Evolutionary conservation across 2,329 filamentous ascomycete species (phyloP), one percentile per base, ranked within the genome.

Genomic region (Ophiognomonia clavigignenti-juglandacearum): DNA sequence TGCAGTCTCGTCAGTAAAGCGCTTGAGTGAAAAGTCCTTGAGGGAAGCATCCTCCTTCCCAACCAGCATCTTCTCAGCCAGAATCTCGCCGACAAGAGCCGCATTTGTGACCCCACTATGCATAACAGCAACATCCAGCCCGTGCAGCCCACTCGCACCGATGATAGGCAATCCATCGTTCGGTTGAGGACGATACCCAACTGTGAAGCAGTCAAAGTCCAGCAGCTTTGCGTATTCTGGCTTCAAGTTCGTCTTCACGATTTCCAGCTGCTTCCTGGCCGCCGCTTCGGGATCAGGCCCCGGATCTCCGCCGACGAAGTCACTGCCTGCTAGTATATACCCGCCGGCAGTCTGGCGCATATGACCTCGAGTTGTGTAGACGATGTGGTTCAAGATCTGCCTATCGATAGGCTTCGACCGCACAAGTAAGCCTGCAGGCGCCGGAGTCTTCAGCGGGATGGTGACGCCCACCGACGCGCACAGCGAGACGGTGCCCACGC

Each of bases 61-160:
- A 18, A 51, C 49, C 37, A 57, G 39, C 9, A 57, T 47, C 32
- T 51, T 37, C 26, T 54, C 45, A 39, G 44, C 51, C 43, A 59
- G 20, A 16, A 59, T 29, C 37, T 61, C 43, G 4, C 60, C 60
- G 1, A 61, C 59, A 23, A 56, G 34, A 4, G 59, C 56, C 2
- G 57, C 54, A 37, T 59, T 49, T 1, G 58, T 61, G 3, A 62
- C 58, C 11, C 59, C 58, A 1, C 59, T 61, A 47, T 63, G 61
- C 61, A 63, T 63, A 2, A 62, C 59, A 1, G 61, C 61, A 31
- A 63, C 43, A 3, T 55, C 58, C 6, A 64, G 47, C 1, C 61
- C 61, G 2, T 58, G 43, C 22, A 54, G 18, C 1, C 61, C 61
- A 9, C 52, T 60, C 4, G 52, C 22, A 4, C 61, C 61, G 2